Conservation (phyloP, 352 stramenopile genomes). For the Phytophthora foliorum region DNA sequence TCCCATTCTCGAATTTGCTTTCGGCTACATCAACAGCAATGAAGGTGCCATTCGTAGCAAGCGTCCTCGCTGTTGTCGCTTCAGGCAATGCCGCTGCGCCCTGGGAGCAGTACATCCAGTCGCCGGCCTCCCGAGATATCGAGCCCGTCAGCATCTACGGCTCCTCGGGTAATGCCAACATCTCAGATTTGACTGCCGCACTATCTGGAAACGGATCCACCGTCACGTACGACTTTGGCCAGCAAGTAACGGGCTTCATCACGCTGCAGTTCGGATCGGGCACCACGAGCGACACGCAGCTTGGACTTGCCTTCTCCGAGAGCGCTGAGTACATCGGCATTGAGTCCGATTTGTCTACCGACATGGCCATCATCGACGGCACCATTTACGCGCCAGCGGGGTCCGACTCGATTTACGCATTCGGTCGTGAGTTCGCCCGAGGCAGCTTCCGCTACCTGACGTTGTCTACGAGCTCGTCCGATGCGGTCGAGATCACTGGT, state of each 20-base stretch:
- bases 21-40: constrained; percentile 18
- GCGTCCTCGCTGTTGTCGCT: constrained; percentile 7
- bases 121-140: constrained; percentile 30
- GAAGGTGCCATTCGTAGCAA: constrained; percentile 24
- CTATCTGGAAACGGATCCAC: constrained; percentile 40
- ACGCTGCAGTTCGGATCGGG: constrained; percentile 38
- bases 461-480: constrained; percentile 31
- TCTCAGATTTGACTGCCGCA: too few relatives aligned
- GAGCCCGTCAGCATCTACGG: constrained; percentile 23
- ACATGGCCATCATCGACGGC: constrained; percentile 44
- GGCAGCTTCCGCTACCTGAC: constrained; percentile 45
- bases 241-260: constrained; percentile 39
- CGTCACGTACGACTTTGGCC: constrained; percentile 50
- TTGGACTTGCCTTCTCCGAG: constrained; percentile 47
- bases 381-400: constrained; percentile 40
- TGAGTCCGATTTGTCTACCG: constrained; percentile 43
- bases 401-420: constrained; percentile 37
- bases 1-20: constrained; percentile 23
- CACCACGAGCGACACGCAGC: constrained; percentile 24
- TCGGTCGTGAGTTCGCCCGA: constrained; percentile 43
- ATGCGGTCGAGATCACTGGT: constrained; percentile 30
- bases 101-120: constrained; percentile 34
- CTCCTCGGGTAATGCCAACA: constrained; percentile 23
- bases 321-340: constrained; percentile 42
- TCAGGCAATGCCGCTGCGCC: constrained; percentile 10